Percentiles rank a stretch among this genome's conserved stretches.
These are phyloP conservation scores for Brassica incana DNA, from an alignment of 345 rosid genomes.

Conservation along the genomic window DNA sequence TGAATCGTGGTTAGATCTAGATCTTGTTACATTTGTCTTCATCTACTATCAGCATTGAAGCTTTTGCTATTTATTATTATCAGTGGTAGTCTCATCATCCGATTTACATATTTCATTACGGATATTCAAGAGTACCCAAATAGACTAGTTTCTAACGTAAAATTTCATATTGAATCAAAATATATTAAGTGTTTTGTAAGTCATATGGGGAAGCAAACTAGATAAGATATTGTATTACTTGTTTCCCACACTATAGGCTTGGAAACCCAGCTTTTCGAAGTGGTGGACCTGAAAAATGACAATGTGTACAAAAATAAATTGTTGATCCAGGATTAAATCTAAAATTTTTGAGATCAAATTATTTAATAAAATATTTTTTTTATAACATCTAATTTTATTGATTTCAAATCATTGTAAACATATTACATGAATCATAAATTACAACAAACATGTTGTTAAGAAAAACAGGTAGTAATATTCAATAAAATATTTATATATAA, in stretches of 20 bases:
- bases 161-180: not conserved
- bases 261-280: too few species aligned
- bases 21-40: conserved; percentile 19
- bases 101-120: not conserved
- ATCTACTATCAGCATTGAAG: not conserved
- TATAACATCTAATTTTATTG: too few species aligned
- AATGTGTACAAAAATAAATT: too few species aligned
- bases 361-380: too few species aligned
- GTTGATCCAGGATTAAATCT: too few species aligned
- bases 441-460: too few species aligned
- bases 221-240: not conserved
- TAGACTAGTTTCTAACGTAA: not conserved
- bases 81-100: conserved; percentile 2
- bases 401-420: too few species aligned
- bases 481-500: too few species aligned
- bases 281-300: too few species aligned
- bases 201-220: not conserved
- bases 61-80: not conserved
- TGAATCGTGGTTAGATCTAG: conserved; percentile 31
- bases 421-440: too few species aligned
- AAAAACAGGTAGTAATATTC: too few species aligned
- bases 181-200: not conserved
- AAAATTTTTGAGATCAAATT: too few species aligned
- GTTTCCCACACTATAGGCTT: not conserved
- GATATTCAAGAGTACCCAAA: not conserved